Evolutionary conservation across 2,329 filamentous ascomycete genomes (phyloP), one percentile per base, ranked within the genome.

Genomic region (Talaromyces sp.): DNA sequence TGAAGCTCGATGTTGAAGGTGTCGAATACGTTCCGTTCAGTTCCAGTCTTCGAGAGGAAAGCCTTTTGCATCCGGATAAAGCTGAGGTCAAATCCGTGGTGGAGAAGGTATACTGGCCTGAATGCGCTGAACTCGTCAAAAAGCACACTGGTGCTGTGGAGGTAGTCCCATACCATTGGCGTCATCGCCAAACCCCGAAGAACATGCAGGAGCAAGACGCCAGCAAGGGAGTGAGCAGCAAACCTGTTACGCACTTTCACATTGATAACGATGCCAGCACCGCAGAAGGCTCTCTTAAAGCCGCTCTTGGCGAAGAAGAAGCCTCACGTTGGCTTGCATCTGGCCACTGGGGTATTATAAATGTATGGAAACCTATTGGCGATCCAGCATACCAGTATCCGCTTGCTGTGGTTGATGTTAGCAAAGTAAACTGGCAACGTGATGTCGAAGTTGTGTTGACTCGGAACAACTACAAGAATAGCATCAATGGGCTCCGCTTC

Each of bases 401-500:
- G 7, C 48, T 54, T 54, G 48, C 48, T 27, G 48, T 54, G 7
- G 48, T 54, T 24, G 48, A 54, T 24, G 48, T 54, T 24, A 54
- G 22, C 10, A 54, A 54, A 54, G 48, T 54, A 27, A 54, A 54
- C 48, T 54, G 48, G 48, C 48, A 54, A 24, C 48, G 48, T 24
- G 48, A 54, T 54, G 48, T 54, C 19, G 48, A 54, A 22, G 48
- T 54, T 54, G 48, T 54, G 24, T 24, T 54, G 8, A 54, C 48
- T 31, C 48, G 48, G 31, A 54, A 54, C 24, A 54, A 54, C 48
- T 54, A 54, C 24, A 54, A 54, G 31, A 54, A 54, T 33, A 54
- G 48, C 48, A 54, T 54, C 48, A 54, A 54, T 54, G 48, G 48
- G 10, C 48, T 54, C 48, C 48, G 48, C 48, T 54, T 31, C 48